Percentiles rank a stretch among this genome's conserved stretches.
These are phyloP conservation scores for Neofusicoccum cordaticola DNA, from an alignment of 2,329 filamentous ascomycete genomes.

Conservation along the genomic window DNA sequence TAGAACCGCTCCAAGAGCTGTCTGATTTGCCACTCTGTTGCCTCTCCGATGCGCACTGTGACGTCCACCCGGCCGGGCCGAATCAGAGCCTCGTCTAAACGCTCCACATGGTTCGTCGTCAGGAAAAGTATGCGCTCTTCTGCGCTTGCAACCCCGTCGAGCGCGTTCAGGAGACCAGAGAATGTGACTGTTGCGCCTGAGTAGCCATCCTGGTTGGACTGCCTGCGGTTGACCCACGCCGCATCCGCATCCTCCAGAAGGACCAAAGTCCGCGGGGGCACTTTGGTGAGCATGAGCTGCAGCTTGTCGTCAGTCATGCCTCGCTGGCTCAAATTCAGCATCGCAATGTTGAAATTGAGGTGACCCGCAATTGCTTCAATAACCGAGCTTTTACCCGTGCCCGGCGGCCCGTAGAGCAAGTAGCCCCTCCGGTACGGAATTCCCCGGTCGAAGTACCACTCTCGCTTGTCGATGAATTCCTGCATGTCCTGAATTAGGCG, in stretches of 20 bases:
- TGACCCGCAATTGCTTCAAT: slow-evolving; percentile 94
- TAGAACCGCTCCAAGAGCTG: slow-evolving; percentile 96
- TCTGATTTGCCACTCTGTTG: slow-evolving; percentile 77
- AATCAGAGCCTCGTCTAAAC: slow-evolving; percentile 83
- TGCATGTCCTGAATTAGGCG: slow-evolving; percentile 74
- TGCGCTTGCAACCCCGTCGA: slow-evolving; percentile 87
- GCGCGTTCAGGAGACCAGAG: slow-evolving; percentile 70
- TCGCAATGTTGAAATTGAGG: slow-evolving; percentile 86
- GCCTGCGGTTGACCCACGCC: slow-evolving; percentile 78
- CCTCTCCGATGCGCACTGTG: slow-evolving; percentile 85
- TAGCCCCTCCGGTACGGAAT: slow-evolving; percentile 91
- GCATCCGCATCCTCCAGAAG: slow-evolving; percentile 89
- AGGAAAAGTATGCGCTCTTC: slow-evolving; percentile 93
- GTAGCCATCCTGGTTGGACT: slow-evolving; percentile 78
- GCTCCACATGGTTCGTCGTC: slow-evolving; percentile 91
- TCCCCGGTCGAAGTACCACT: slow-evolving; percentile 92
- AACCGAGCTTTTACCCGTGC: slow-evolving; percentile 92
- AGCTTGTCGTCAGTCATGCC: slow-evolving; percentile 87
- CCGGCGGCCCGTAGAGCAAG: slow-evolving; percentile 82
- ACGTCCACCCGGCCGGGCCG: slow-evolving; percentile 91
- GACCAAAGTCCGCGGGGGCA: slow-evolving; percentile 78
- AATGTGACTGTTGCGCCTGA: slow-evolving; percentile 88
- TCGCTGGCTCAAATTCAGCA: slow-evolving; percentile 85
- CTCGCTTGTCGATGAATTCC: slow-evolving; percentile 74
- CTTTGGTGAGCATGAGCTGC: slow-evolving; percentile 79